Evolutionary conservation across 2,329 filamentous ascomycete species (phyloP).

Genomic region (Fusarium coffeatum): DNA sequence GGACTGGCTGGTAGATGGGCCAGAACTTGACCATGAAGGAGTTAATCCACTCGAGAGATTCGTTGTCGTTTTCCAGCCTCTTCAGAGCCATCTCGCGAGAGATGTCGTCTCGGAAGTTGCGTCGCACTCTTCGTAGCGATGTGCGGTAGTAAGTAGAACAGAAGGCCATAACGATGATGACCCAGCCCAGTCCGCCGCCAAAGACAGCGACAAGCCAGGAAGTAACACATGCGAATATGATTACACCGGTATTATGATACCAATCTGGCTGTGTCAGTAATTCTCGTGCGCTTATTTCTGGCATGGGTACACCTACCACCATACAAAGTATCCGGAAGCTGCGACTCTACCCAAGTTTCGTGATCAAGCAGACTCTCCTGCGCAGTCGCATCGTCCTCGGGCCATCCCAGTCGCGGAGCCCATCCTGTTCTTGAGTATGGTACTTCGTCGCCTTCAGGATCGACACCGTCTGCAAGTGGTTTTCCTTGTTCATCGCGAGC

Average conservation of each 20-base stretch:
- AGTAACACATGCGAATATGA: conserved; percentile 88
- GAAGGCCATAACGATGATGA: conserved; percentile 90
- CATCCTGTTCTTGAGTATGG: conserved; percentile 75
- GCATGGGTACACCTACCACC: conserved; percentile 72
- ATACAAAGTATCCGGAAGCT: conserved; percentile 88
- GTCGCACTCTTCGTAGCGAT: conserved; percentile 89
- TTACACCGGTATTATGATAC: conserved; percentile 97
- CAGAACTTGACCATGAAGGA: conserved; percentile 98
- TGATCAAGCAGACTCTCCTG: conserved; percentile 84
- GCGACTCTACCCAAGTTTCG: conserved; percentile 85
- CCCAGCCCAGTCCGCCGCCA: conserved; percentile 91
- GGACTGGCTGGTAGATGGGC: conserved; percentile 96
- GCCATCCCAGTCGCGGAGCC: conserved; percentile 86
- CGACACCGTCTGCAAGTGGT: conserved; percentile 60
- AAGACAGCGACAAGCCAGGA: conserved; percentile 92
- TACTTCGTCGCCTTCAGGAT: conserved; percentile 64
- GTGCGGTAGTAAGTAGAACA: conserved; percentile 98
- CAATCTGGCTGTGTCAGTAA: conserved; percentile 71
- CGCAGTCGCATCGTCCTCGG: conserved; percentile 65
- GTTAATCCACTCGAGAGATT: conserved; percentile 99
- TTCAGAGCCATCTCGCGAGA: conserved; percentile 88
- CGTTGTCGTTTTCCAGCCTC: conserved; percentile 87
- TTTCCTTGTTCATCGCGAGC: conserved; percentile 63
- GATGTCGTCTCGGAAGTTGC: conserved; percentile 96
- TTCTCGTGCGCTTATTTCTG: not conserved